phyloP scores from a whole-genome alignment of 495 filamentous ascomycete species.

The Aspergillus bridgeri region DNA sequence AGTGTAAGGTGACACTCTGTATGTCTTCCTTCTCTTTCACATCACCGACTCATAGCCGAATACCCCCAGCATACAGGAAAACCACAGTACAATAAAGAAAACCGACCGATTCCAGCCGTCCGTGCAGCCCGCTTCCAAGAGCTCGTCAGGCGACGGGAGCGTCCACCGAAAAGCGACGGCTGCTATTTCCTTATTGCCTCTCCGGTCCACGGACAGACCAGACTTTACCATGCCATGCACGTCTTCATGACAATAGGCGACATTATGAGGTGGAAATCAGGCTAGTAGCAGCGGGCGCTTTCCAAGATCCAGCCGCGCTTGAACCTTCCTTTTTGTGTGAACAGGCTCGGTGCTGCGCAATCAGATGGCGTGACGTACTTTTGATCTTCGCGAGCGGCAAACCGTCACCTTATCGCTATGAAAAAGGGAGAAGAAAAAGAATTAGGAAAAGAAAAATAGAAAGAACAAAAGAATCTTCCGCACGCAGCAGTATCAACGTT shows the following conservation, averaged over 20 bases:
- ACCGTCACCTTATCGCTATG: background rate
- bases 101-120: background rate
- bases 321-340: conserved; percentile 3
- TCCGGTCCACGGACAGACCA: background rate
- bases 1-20: background rate
- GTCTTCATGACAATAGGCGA: background rate
- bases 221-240: background rate
- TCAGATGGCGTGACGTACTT: background rate
- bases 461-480: background rate
- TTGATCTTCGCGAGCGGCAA: background rate
- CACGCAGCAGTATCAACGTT: background rate
- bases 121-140: background rate
- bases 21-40: background rate
- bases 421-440: background rate
- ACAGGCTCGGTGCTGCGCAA: conserved; percentile 2
- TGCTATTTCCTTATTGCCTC: background rate
- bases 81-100: background rate
- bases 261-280: background rate
- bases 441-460: too few species aligned
- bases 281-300: background rate
- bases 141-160: background rate
- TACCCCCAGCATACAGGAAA: background rate
- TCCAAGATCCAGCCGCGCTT: background rate
- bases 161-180: too few species aligned
- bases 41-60: background rate